These are phyloP conservation scores for Themeda triandra DNA, from an alignment of 176 grass and related monocot species.

Conservation along the genomic window DNA sequence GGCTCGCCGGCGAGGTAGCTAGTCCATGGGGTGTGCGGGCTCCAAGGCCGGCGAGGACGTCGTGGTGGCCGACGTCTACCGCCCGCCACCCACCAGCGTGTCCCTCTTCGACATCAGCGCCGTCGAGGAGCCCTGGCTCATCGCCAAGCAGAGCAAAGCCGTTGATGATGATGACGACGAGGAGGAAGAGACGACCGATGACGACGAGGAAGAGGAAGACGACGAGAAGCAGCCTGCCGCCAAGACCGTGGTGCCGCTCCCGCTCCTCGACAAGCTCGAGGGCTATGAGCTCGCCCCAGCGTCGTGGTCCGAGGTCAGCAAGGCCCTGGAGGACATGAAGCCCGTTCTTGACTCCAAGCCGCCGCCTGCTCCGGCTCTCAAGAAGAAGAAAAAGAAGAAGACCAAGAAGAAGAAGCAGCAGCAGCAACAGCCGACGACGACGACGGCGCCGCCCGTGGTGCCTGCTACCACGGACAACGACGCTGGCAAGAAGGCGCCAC, in stretches of 20 bases:
- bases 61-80: slow-evolving; percentile 47
- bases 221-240: background rate
- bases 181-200: background rate
- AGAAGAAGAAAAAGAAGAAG: slow-evolving; percentile 53
- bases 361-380: background rate
- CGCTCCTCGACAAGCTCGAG: slow-evolving; percentile 82
- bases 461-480: background rate
- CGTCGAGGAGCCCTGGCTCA: slow-evolving; percentile 89
- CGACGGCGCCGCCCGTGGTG: background rate
- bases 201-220: background rate
- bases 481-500: background rate
- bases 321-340: slow-evolving; percentile 88
- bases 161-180: background rate
- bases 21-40: slow-evolving; percentile 64
- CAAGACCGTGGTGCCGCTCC: slow-evolving; percentile 48
- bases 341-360: slow-evolving; percentile 38
- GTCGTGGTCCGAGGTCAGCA: slow-evolving; percentile 94
- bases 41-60: slow-evolving; percentile 46
- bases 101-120: slow-evolving; percentile 82
- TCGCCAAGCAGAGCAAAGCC: slow-evolving; percentile 38
- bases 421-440: too few species aligned
- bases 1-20: background rate
- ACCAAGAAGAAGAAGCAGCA: slow-evolving; percentile 13
- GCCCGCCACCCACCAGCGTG: slow-evolving; percentile 70
- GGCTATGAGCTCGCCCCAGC: slow-evolving; percentile 65